These are phyloP conservation scores for Phytophthora megakarya DNA, from an alignment of 352 stramenopile species.

Conservation along the genomic window DNA sequence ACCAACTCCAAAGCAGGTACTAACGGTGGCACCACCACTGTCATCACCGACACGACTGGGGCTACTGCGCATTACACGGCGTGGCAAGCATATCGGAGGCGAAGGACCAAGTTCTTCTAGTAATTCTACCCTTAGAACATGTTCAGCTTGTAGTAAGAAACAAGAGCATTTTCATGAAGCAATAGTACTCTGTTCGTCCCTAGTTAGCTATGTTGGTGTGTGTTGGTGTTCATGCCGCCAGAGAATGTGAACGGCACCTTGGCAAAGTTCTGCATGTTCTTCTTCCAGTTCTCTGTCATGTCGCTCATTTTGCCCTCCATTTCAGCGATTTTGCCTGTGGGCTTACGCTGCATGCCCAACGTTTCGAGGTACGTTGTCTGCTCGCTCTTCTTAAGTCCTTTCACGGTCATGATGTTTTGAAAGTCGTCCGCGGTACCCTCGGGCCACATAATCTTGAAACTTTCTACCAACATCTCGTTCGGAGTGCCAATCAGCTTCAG, in stretches of 20 bases:
- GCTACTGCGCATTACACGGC: conserved; percentile 40
- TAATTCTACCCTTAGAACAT: not conserved
- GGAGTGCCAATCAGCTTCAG: conserved; percentile 98
- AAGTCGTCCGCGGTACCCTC: conserved; percentile 93
- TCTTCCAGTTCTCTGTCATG: conserved; percentile 86
- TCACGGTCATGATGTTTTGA: conserved; percentile 95
- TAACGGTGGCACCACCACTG: conserved; percentile 26
- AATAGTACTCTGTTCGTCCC: not conserved
- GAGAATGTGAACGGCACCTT: conserved; percentile 78
- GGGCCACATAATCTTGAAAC: conserved; percentile 97
- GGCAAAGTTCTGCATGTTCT: conserved; percentile 86
- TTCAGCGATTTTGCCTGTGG: conserved; percentile 71
- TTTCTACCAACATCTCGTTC: conserved; percentile 95
- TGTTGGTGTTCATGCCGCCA: conserved; percentile 41
- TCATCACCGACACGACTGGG: conserved; percentile 39
- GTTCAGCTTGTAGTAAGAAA: not conserved
- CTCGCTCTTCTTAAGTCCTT: conserved; percentile 89
- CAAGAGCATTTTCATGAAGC: not conserved
- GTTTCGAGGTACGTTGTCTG: conserved; percentile 65
- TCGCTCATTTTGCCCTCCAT: conserved; percentile 89
- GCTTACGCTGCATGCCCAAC: conserved; percentile 67
- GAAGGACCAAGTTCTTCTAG: conserved; percentile 42
- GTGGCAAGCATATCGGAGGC: conserved; percentile 46
- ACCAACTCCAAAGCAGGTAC: conserved; percentile 17
- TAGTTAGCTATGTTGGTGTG: conserved; percentile 28